Base-by-base conservation (phyloP, 2,329 filamentous ascomycete species). In the Penicillium hesseltinei region DNA sequence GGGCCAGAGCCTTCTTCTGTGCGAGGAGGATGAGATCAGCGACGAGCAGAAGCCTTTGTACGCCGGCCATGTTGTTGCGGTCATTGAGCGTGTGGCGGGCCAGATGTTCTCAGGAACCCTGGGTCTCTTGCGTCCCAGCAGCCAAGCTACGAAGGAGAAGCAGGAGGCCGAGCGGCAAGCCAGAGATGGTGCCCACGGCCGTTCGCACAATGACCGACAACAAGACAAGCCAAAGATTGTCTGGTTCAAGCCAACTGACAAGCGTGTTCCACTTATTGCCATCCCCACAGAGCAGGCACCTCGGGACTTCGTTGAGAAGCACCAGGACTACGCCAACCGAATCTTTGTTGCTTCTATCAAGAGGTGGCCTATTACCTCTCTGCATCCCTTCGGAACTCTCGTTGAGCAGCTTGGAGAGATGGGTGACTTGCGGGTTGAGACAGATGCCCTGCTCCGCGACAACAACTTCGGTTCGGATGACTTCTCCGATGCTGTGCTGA, bases 321-420 rank as follows among this genome's bases (percentile, higher is more conserved):
- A 99, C 75, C 91, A 96, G 75, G 91, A 97, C 31, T 99, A 97
- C 69, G 92, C 93, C 56, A 95, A 96, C 77, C 89, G 92, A 69
- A 99, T 99, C 69, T 99, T 99, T 66, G 94, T 99, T 66, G 94
- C 94, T 47, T 97, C 92, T 80, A 99, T 99, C 78, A 99, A 99
- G 84, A 87, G 94, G 71, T 99, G 94, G 94, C 94, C 94, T 62
- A 99, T 99, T 70, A 99, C 94, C 29, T 99, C 94, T n/a, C 86
- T 99, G 55, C 94, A 99, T 78, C 94, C 94, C 33, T 99, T 99
- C 70, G 94, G 94, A 72, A 99, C 94, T 9, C 86, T 99, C 46
- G 92, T 97, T 53, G 94, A 99, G 78, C 91, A 96, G 77, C 88
- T 99, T 53, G 94, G 94, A 61, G 91, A 91, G 73, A 97, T 97